Evolutionary conservation across 2,329 filamentous ascomycete genomes (phyloP).

Genomic region (Aspergillus sclerotialis): DNA sequence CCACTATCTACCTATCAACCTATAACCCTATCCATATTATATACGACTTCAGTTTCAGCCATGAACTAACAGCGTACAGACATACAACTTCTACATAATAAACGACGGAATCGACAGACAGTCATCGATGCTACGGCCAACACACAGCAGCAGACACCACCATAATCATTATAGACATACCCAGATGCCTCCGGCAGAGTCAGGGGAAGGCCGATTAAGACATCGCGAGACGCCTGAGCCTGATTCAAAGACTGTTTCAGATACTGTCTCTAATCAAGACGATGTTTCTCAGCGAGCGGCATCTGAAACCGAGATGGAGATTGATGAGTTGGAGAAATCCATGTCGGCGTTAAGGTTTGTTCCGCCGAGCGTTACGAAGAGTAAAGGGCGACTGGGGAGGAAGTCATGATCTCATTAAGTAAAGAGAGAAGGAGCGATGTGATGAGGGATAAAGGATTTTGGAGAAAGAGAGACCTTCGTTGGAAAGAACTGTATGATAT

Average conservation of each 20-base stretch:
- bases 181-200: too few species aligned
- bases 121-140: slow-evolving; percentile 61
- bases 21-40: not conserved
- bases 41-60: too few species aligned
- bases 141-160: too few species aligned
- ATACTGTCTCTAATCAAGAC: slow-evolving; percentile 1
- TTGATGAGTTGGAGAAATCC: slow-evolving; percentile 34
- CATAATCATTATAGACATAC: too few species aligned
- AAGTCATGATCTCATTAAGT: slow-evolving; percentile 7
- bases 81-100: slow-evolving; percentile 82
- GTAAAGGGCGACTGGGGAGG: slow-evolving; percentile 14
- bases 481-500: too few species aligned
- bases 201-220: slow-evolving; percentile 27
- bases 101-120: slow-evolving; percentile 84
- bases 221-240: slow-evolving; percentile 25
- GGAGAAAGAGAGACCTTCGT: too few species aligned
- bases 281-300: slow-evolving; percentile 2
- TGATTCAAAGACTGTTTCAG: slow-evolving; percentile 2
- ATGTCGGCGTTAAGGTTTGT: slow-evolving; percentile 41
- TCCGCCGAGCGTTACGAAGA: slow-evolving; percentile 33
- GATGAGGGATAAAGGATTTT: not conserved
- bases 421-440: slow-evolving; percentile 1
- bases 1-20: not conserved
- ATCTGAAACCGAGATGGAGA: slow-evolving; percentile 23
- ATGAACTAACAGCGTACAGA: too few species aligned